Conservation (phyloP, 352 stramenopile genomes). For the Phytophthora palmivora region DNA sequence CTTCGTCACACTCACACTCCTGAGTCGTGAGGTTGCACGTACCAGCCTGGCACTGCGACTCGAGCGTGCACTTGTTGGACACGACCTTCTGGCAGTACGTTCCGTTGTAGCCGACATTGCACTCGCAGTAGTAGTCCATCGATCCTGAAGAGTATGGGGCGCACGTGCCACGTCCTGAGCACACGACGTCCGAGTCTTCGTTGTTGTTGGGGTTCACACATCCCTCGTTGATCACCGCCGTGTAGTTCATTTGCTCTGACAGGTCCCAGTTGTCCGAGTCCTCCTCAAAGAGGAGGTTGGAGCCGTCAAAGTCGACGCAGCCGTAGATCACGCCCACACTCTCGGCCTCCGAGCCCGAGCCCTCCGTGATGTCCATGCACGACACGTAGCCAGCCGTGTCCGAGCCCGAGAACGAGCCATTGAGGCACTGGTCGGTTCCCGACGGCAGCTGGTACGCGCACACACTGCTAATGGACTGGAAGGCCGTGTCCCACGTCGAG, state of each 20-base stretch:
- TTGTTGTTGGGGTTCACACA: constrained; percentile 74
- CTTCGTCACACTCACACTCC: constrained; percentile 67
- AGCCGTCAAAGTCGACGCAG: constrained; percentile 80
- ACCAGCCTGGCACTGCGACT: constrained; percentile 71
- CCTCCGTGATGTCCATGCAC: constrained; percentile 53
- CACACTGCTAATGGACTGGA: constrained; percentile 73
- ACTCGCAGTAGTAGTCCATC: constrained; percentile 71
- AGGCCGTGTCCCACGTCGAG: constrained; percentile 69
- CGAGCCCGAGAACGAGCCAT: constrained; percentile 31
- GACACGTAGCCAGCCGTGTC: constrained; percentile 39
- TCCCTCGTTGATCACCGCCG: constrained; percentile 52
- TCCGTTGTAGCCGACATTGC: constrained; percentile 81
- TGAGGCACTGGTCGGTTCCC: constrained; percentile 50
- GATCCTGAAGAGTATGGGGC: constrained; percentile 41
- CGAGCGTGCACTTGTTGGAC: constrained; percentile 73
- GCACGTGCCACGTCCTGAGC: constrained; percentile 79
- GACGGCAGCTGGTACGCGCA: constrained; percentile 75
- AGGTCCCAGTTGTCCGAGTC: constrained; percentile 59
- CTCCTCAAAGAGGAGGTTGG: constrained; percentile 62
- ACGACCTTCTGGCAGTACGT: constrained; percentile 80
- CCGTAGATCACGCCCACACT: constrained; percentile 70
- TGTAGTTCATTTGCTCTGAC: constrained; percentile 67
- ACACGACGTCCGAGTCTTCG: constrained; percentile 67
- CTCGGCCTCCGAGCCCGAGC: constrained; percentile 33
- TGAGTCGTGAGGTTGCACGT: constrained; percentile 68